Percentiles rank a stretch among this genome's conserved stretches.
Conservation (phyloP, 83 land plant species). For the Larix sibirica region DNA sequence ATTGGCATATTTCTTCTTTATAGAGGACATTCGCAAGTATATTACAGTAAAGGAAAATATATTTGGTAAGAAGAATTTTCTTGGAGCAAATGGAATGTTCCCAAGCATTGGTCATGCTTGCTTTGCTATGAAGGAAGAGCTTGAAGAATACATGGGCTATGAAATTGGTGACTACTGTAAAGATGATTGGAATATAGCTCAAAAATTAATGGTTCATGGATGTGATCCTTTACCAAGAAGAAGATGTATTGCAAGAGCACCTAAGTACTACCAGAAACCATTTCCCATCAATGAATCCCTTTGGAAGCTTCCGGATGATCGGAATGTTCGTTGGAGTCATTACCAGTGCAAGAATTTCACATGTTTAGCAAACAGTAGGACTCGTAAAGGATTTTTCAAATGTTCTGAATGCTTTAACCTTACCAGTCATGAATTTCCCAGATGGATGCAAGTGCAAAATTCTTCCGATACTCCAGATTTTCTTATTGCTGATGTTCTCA, state of each 20-base stretch:
- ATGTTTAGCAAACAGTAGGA: slow-evolving; percentile 44
- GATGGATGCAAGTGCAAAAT: slow-evolving; percentile 42
- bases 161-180: slow-evolving; percentile 65
- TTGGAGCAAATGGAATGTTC: slow-evolving; percentile 70
- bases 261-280: slow-evolving; percentile 55
- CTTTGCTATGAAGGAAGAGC: slow-evolving; percentile 47
- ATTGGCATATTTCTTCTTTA: slow-evolving; percentile 38
- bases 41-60: slow-evolving; percentile 59
- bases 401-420: slow-evolving; percentile 77
- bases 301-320: slow-evolving; percentile 68
- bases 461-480: slow-evolving; percentile 43
- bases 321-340: slow-evolving; percentile 64
- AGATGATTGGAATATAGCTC: slow-evolving; percentile 79
- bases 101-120: slow-evolving; percentile 72
- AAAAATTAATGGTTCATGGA: slow-evolving; percentile 74
- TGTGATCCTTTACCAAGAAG: slow-evolving; percentile 87
- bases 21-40: slow-evolving; percentile 64
- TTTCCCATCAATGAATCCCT: slow-evolving; percentile 53
- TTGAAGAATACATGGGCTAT: slow-evolving; percentile 82
- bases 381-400: slow-evolving; percentile 63
- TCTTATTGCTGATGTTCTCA: slow-evolving; percentile 52
- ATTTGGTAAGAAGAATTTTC: slow-evolving; percentile 68
- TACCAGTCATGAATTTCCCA: slow-evolving; percentile 29
- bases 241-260: slow-evolving; percentile 65
- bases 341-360: slow-evolving; percentile 72